Conservation (phyloP, 1,139 yeast species). For the Kluyveromyces marxianus region DNA sequence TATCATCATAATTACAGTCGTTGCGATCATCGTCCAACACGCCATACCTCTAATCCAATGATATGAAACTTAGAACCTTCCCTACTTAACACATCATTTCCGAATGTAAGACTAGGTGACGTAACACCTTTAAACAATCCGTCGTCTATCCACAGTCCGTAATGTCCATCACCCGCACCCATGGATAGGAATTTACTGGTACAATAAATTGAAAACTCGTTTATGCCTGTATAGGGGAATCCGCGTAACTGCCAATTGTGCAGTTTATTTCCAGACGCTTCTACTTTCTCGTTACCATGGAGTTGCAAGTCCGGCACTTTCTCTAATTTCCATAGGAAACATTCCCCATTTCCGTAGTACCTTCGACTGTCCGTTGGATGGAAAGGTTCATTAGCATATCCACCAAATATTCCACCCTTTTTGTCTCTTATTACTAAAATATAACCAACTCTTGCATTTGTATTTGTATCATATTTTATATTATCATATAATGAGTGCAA, state of each 20-base stretch:
- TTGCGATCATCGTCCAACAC: constrained; percentile 38
- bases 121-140: constrained; percentile 71
- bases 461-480: constrained; percentile 30
- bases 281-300: constrained; percentile 5
- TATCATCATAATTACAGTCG: too few relatives aligned
- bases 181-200: constrained; percentile 70
- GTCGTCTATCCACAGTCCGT: constrained; percentile 84
- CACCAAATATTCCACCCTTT: constrained; percentile 66
- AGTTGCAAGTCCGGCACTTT: constrained; percentile 22
- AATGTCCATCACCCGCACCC: constrained; percentile 91
- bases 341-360: constrained; percentile 91
- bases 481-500: constrained; percentile 60
- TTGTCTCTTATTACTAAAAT: constrained; percentile 62
- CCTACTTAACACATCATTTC: constrained; percentile 69
- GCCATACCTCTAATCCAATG: constrained; percentile 81
- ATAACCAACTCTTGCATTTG: constrained; percentile 47
- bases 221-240: constrained; percentile 80
- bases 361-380: constrained; percentile 63
- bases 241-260: constrained; percentile 55
- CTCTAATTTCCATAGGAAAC: constrained; percentile 80
- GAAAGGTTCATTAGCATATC: constrained; percentile 68
- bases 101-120: constrained; percentile 75
- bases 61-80: constrained; percentile 62
- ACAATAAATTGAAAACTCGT: constrained; percentile 80
- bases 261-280: constrained; percentile 1